phyloP scores from a whole-genome alignment of 1,139 yeast genomes.

The Entelexis sorbosivorans region DNA sequence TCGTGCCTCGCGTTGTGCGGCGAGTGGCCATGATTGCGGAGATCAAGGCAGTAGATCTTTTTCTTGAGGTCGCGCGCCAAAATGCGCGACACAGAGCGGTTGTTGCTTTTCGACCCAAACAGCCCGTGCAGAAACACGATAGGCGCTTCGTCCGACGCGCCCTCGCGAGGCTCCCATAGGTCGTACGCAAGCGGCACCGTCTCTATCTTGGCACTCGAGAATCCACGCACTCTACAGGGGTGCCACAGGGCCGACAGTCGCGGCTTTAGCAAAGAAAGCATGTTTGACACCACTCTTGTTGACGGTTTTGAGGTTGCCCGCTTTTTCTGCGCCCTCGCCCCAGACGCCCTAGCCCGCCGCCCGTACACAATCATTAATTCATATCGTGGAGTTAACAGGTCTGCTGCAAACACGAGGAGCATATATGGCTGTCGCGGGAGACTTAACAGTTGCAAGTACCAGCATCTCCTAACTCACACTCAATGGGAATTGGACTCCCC shows the following conservation, averaged over 20 bases:
- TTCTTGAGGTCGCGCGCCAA: conserved; percentile 32
- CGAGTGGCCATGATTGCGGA: conserved; percentile 86
- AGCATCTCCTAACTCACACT: no score
- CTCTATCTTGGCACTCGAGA: not conserved
- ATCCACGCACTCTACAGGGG: not conserved
- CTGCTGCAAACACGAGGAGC: no score
- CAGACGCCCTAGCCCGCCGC: no score
- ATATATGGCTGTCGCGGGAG: no score
- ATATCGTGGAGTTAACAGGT: no score
- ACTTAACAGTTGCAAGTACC: no score
- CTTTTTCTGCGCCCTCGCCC: not conserved
- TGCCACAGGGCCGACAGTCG: not conserved
- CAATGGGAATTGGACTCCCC: no score
- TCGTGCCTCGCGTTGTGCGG: conserved; percentile 64
- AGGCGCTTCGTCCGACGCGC: conserved; percentile 34
- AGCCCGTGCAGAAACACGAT: conserved; percentile 76
- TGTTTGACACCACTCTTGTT: not conserved
- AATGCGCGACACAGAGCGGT: conserved; percentile 56
- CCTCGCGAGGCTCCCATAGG: conserved; percentile 27
- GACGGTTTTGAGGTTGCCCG: not conserved
- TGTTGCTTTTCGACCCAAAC: conserved; percentile 73
- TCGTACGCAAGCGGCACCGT: conserved; percentile 35
- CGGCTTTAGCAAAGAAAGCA: not conserved
- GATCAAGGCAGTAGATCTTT: conserved; percentile 57
- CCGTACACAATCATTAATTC: no score